Evolutionary conservation across 371 early-diverging fungal genomes (phyloP).

Genomic region (Nosema granulosis): DNA sequence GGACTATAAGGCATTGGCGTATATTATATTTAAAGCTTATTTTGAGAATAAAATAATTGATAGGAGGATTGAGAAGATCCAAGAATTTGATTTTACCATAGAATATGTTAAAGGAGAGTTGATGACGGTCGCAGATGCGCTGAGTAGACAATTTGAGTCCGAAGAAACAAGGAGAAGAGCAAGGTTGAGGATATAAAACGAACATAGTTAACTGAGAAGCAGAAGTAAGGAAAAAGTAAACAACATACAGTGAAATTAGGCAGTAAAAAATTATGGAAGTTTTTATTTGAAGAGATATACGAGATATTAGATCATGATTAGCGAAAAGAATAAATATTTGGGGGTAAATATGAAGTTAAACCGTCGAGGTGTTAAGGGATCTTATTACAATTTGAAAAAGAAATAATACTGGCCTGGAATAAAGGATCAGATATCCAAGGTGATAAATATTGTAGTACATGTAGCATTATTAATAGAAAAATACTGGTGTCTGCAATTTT

Average conservation of each 20-base stretch:
- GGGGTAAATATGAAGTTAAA: constrained; percentile 12
- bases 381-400: constrained; percentile 6
- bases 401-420: constrained; percentile 41
- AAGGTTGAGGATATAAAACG: constrained; percentile 11
- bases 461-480: constrained; percentile 23
- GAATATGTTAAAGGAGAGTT: constrained; percentile 32
- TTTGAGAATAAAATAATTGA: constrained; percentile 32
- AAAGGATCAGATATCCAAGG: constrained; percentile 1
- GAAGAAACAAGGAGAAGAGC: constrained; percentile 37
- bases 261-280: constrained; percentile 6
- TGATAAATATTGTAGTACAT: constrained; percentile 20
- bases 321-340: constrained; percentile 4
- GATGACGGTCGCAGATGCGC: constrained; percentile 32
- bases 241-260: background rate
- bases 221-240: constrained; percentile 1
- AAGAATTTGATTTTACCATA: constrained; percentile 37
- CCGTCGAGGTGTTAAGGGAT: constrained; percentile 10
- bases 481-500: too few relatives aligned
- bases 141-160: constrained; percentile 40
- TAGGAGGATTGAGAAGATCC: constrained; percentile 43
- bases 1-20: constrained; percentile 52
- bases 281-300: background rate
- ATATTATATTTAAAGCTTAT: constrained; percentile 34
- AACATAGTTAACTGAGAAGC: background rate
- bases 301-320: constrained; percentile 6